phyloP scores from a whole-genome alignment of 108 stramenopile species.

The Fistulifera pelliculosa region DNA sequence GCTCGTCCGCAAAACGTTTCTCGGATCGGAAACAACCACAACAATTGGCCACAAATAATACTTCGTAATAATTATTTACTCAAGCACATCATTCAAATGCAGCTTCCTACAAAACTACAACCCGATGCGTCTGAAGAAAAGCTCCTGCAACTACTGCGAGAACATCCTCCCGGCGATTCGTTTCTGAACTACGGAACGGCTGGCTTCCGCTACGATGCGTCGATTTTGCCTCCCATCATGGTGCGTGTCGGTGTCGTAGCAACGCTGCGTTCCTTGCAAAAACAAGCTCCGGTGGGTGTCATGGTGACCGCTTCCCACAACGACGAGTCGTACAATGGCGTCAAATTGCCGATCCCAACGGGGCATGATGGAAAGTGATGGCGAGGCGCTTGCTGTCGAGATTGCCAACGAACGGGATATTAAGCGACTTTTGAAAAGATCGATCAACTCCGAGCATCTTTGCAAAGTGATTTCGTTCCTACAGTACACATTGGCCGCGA shows the following conservation, averaged over 20 bases:
- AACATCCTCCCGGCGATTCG: too few relatives aligned
- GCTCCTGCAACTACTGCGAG: too few relatives aligned
- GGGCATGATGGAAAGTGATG: conserved; percentile 81
- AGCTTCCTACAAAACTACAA: too few relatives aligned
- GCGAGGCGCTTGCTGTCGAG: conserved; percentile 66
- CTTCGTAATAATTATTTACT: too few relatives aligned
- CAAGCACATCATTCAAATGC: too few relatives aligned
- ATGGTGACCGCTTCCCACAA: conserved; percentile 99
- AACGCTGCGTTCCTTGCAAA: conserved; percentile 26
- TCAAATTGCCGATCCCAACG: conserved; percentile 92
- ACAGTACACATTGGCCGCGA: conserved; percentile 78
- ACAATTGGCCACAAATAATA: too few relatives aligned
- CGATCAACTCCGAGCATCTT: not conserved
- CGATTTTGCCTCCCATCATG: conserved; percentile 47
- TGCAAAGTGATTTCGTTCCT: not conserved
- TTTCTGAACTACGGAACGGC: conserved; percentile 64
- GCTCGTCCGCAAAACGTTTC: too few relatives aligned
- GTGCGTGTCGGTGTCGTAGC: conserved; percentile 60
- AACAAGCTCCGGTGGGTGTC: conserved; percentile 48
- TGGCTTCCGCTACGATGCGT: conserved; percentile 63
- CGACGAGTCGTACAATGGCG: conserved; percentile 83
- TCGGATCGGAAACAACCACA: too few relatives aligned
- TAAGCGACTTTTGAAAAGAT: conserved; percentile 23
- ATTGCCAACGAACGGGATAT: conserved; percentile 52
- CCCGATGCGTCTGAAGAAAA: too few relatives aligned